Evolutionary conservation across 176 grass and related monocot species (phyloP), one percentile per base, ranked within the genome.

Genomic region (Carex myosuroides): DNA sequence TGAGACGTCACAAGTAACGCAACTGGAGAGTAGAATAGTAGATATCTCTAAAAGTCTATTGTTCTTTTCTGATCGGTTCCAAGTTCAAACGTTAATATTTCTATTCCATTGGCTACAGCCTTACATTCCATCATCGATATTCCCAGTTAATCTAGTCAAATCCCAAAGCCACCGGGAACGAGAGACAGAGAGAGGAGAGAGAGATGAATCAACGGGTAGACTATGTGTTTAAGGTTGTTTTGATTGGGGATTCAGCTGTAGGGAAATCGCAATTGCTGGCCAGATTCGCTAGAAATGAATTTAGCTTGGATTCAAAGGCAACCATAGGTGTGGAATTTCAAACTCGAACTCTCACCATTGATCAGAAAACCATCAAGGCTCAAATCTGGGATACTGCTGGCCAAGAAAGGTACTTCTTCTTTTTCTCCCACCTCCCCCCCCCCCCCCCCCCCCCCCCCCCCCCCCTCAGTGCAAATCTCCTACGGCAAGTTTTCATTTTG

Each of bases 301-400:
- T 83, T 62, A 83, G 63, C 54, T 65, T 83, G 80, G 80, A 83
- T 83, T 83, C 80, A 22, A 83, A 83, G 46, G 80, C 80, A 5
- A 83, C 80, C 9, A 26, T 83, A 14, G 80, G 80, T 68, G 80
- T 83, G 0, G 80, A 83, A 32, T 83, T 83, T 17, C 80, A 83
- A 50, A 83, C 80, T 12, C 21, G 80, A 53, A 83, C 80, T 29
- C 12, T 83, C 1, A 50, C 80, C 16, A 83, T 83, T 67, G 80
- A 83, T 83, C 21, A 65, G 26, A 83, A 29, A 67, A 83, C 22
- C 5, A 53, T 83, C 80, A 83, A 83, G 62, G 80, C 80, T 67
- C 80, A 83, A 66, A 83, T 83, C 30, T 83, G 80, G 80, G 80
- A 83, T 33, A 83, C 80, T 65, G 80, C 80, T 30, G 80, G 80